Evolutionary conservation across 2,329 filamentous ascomycete genomes (phyloP).

Genomic region (Penicillium hesseltinei): DNA sequence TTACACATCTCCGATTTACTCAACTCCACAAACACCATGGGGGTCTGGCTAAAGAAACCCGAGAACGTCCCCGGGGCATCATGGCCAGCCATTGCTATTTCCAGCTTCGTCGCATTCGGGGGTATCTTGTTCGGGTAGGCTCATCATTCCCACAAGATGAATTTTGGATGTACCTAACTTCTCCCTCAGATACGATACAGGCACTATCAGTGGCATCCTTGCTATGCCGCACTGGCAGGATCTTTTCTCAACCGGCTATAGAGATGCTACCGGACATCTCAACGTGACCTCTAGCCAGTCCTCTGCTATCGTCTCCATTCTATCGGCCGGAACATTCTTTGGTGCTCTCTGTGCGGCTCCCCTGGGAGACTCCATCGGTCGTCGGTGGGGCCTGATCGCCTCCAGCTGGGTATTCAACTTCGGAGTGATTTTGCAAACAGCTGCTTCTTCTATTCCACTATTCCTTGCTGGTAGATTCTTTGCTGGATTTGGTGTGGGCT

Average conservation of each 20-base stretch:
- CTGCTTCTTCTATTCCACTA: conserved; percentile 31
- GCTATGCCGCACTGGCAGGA: background rate
- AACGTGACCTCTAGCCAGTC: conserved; percentile 40
- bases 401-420: conserved; percentile 36
- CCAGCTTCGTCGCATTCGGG: background rate
- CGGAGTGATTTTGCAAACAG: conserved; percentile 37
- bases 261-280: background rate
- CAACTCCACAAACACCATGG: background rate
- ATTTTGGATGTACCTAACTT: background rate
- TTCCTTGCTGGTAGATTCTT: conserved; percentile 53
- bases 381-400: conserved; percentile 43
- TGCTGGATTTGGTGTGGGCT: conserved; percentile 63
- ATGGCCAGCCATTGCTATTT: background rate
- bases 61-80: background rate
- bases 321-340: conserved; percentile 69
- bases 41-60: background rate
- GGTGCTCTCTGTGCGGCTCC: conserved; percentile 52
- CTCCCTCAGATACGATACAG: background rate
- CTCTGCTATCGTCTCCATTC: conserved; percentile 23
- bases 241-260: background rate
- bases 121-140: background rate
- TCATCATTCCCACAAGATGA: background rate
- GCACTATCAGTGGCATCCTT: background rate
- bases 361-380: conserved; percentile 37
- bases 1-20: background rate